phyloP scores from a whole-genome alignment of 2,329 filamentous ascomycete genomes.

The Corynespora cassiicola region DNA sequence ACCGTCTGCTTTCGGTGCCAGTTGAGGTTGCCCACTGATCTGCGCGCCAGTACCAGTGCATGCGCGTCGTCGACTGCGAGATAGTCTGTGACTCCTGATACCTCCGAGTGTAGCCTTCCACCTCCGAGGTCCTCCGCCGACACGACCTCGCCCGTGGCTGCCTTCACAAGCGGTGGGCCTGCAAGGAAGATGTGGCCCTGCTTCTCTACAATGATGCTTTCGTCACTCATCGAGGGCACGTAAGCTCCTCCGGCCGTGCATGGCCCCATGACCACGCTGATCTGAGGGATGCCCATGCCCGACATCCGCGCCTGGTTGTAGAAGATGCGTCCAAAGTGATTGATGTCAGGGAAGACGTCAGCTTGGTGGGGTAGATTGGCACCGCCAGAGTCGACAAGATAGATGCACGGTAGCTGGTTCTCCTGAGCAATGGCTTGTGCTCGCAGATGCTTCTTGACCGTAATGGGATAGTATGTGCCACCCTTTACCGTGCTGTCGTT shows the following conservation, averaged over 20 bases:
- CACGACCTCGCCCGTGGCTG: constrained; percentile 91
- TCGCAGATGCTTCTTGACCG: constrained; percentile 94
- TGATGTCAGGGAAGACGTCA: constrained; percentile 92
- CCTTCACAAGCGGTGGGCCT: constrained; percentile 92
- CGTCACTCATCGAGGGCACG: constrained; percentile 96
- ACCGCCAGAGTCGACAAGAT: constrained; percentile 93
- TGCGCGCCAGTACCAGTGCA: constrained; percentile 81
- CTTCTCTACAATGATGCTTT: constrained; percentile 93
- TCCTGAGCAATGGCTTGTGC: constrained; percentile 91
- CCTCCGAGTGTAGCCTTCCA: constrained; percentile 85
- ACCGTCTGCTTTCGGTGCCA: constrained; percentile 66
- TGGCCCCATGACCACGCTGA: constrained; percentile 95
- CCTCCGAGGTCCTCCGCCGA: constrained; percentile 90
- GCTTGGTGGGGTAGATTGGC: constrained; percentile 95
- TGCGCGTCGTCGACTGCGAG: constrained; percentile 94
- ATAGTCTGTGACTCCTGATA: constrained; percentile 94
- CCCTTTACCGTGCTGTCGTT: constrained; percentile 98
- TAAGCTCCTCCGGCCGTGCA: constrained; percentile 97
- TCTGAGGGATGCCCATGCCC: constrained; percentile 84
- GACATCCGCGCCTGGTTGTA: constrained; percentile 98
- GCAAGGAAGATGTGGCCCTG: constrained; percentile 98
- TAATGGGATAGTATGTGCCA: constrained; percentile 95
- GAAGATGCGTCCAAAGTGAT: constrained; percentile 97
- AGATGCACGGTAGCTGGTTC: constrained; percentile 85
- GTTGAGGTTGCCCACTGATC: constrained; percentile 88